Conservation (phyloP, 164 flowering plant species). For the Sedum album region DNA sequence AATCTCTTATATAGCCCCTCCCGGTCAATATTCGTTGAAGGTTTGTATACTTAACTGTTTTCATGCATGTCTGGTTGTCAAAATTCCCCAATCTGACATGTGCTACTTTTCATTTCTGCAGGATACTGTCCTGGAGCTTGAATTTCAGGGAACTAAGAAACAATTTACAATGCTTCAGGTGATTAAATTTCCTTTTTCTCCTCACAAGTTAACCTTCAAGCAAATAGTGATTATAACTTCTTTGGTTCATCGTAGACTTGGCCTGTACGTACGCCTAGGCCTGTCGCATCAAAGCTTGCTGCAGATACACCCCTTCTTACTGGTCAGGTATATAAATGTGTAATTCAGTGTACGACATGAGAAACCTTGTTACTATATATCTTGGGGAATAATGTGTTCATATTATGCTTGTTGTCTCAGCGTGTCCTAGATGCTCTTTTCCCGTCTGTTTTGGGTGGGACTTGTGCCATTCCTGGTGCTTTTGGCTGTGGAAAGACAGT, state of each 20-base stretch:
- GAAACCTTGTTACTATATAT: neutral
- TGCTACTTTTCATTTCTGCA: conserved; percentile 23
- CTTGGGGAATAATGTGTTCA: neutral
- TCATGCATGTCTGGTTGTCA: neutral
- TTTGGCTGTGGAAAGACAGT: conserved; percentile 99
- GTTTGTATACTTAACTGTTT: conserved; percentile 23
- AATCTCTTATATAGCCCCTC: conserved; percentile 71
- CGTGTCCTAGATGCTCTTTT: conserved; percentile 99
- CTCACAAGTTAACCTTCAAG: neutral
- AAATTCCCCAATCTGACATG: neutral
- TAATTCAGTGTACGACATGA: neutral
- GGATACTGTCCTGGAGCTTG: conserved; percentile 97
- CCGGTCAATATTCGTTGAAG: conserved; percentile 91
- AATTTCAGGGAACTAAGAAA: conserved; percentile 96
- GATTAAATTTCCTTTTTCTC: conserved; percentile 11
- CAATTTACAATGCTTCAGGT: conserved; percentile 98
- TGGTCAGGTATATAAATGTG: conserved; percentile 61
- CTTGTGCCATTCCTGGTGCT: conserved; percentile 99
- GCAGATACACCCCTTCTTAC: conserved; percentile 99
- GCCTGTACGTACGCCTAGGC: conserved; percentile 99
- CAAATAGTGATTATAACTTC: neutral
- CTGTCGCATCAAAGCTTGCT: conserved; percentile 93
- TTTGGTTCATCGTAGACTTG: conserved; percentile 48
- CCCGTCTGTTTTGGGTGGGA: conserved; percentile 99
- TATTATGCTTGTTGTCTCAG: conserved; percentile 27